phyloP scores from a whole-genome alignment of 2,329 filamentous ascomycete genomes.

The Talaromyces sp. region DNA sequence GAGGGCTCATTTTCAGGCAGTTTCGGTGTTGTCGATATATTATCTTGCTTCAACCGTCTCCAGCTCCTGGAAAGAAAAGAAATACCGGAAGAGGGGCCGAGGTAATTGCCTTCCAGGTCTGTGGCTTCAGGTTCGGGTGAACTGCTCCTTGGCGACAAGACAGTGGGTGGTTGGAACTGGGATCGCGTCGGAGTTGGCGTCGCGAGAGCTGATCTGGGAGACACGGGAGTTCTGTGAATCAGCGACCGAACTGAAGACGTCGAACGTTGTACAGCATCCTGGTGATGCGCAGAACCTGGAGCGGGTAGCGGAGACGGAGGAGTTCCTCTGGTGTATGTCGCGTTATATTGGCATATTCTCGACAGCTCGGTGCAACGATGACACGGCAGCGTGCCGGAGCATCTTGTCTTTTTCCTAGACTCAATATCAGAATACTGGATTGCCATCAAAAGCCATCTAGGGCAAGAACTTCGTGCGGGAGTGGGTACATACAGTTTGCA shows the following conservation, averaged over 20 bases:
- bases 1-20: constrained; percentile 26
- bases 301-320: constrained; percentile 30
- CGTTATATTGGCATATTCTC: constrained; percentile 32
- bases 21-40: constrained; percentile 29
- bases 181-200: background rate
- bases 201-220: background rate
- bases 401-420: constrained; percentile 31
- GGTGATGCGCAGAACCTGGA: constrained; percentile 16
- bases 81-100: constrained; percentile 50
- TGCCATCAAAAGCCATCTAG: background rate
- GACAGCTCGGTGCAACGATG: constrained; percentile 30
- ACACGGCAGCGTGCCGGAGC: constrained; percentile 35
- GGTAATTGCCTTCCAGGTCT: constrained; percentile 52
- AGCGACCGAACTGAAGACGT: background rate
- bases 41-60: constrained; percentile 59
- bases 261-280: constrained; percentile 12
- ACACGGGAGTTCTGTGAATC: background rate
- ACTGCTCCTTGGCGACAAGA: constrained; percentile 23
- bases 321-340: constrained; percentile 33
- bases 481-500: constrained; percentile 26
- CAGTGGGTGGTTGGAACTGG: constrained; percentile 11
- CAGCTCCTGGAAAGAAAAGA: constrained; percentile 62
- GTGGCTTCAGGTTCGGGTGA: constrained; percentile 46
- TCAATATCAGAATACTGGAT: constrained; percentile 1
- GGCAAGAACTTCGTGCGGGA: constrained; percentile 3